A percentile compares a stretch with the other conserved stretches of the same genome.
These are phyloP conservation scores for Blastobotrys ciferrii DNA, from an alignment of 1,139 yeast genomes.

Conservation along the genomic window DNA sequence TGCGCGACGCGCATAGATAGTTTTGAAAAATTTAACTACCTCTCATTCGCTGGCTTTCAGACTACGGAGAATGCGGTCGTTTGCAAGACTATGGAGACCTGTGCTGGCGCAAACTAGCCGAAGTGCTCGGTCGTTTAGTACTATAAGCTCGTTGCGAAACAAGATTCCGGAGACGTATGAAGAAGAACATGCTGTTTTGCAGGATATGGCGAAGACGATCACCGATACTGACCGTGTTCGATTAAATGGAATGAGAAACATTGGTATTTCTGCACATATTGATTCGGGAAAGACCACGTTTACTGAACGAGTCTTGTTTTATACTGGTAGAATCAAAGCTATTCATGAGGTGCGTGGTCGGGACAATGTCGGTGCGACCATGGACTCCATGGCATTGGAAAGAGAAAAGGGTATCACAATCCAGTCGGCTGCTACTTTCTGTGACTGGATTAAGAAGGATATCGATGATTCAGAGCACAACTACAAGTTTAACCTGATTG, in stretches of 20 bases:
- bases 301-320: slow-evolving; percentile 93
- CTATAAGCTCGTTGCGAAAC: not conserved
- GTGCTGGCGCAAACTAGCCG: not conserved
- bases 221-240: slow-evolving; percentile 57
- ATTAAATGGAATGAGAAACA: slow-evolving; percentile 71
- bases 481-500: slow-evolving; percentile 90
- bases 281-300: slow-evolving; percentile 97
- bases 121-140: not conserved
- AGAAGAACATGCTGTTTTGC: slow-evolving; percentile 35
- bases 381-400: slow-evolving; percentile 97
- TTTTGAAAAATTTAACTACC: not conserved
- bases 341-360: slow-evolving; percentile 98
- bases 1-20: no score
- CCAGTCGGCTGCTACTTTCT: slow-evolving; percentile 97
- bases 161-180: slow-evolving; percentile 28
- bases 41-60: not conserved
- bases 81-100: slow-evolving; percentile 1
- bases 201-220: slow-evolving; percentile 45
- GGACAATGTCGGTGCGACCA: slow-evolving; percentile 97
- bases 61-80: not conserved
- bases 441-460: slow-evolving; percentile 78
- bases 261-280: slow-evolving; percentile 97
- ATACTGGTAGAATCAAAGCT: slow-evolving; percentile 96
- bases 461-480: slow-evolving; percentile 43
- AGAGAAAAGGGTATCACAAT: slow-evolving; percentile 97